Evolutionary conservation across 768 basidiomycete genomes (phyloP), one percentile per base, ranked within the genome.

Genomic region (Leccinum pellstonianum): DNA sequence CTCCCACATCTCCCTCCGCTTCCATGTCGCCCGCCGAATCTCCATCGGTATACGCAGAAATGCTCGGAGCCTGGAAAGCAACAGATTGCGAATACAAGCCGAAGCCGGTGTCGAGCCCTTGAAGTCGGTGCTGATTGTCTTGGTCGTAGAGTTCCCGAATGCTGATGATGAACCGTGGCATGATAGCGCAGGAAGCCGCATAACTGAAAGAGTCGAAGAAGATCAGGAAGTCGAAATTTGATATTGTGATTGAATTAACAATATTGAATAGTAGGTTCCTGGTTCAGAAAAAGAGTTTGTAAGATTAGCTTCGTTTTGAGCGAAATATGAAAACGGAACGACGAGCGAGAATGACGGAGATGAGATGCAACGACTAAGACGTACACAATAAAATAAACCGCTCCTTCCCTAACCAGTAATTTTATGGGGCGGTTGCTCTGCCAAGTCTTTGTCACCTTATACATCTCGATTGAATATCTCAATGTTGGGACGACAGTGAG

Each of bases 131-230:
- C 27, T 19, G 31, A 52, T 35, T 33, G 21, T 35, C 33, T 9
- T 17, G 33, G 21, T 53, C 52, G 11, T 37, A 53, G 19, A 53
- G 33, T 14, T 53, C 52, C 35, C 52, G 52, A 21, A 37, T 53
- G 21, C 33, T 37, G n/a, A 53, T 53, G 35, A 53, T 53, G 35
- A 53, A 53, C 33, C 52, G 52, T 14, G 52, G 52, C 33, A 53
- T 35, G 52, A 53, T 37, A 23, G 52, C 33, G 21, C 21, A 53
- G 14, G 33, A 14, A 37, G 19, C n/a, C 19, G 33, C 17, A 37
- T 19, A 35, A 37, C 19, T 35, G 9, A 53, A 21, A 14, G 35
- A 9, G 14, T 53, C 33, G 9, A 53, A 5, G 21, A 35, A 35
- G 12, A 37, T 29, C 33, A 53, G 10, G 17, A 37, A 21, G n/a